Evolutionary conservation across 345 rosid genomes (phyloP), one percentile per base, ranked within the genome.

Genomic region (Gossypium rotundifolium): DNA sequence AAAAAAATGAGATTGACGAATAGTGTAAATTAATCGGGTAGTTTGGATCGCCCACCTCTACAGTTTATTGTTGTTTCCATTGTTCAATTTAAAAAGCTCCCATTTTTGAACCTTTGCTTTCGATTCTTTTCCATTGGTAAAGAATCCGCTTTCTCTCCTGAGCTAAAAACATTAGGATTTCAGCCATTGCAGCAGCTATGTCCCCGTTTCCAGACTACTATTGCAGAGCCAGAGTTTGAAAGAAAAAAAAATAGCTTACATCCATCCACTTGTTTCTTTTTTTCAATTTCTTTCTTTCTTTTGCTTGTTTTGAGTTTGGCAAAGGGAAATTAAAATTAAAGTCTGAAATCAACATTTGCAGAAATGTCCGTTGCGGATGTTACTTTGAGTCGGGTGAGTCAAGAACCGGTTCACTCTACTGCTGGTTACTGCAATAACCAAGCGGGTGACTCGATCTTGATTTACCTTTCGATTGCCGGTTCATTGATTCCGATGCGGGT

Each of bases 311-410:
- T 13, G 71, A 40, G 49, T 33, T 55, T 22, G 68, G 44, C 16
- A 46, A 49, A 5, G 40, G 40, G 40, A 33, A 33, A 33, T 33
- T 9, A 33, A 33, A 33, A 33, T 33, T 5, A 5, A 33, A 33
- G 40, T 33, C 40, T 33, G 7, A 38, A 44, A 51, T 13, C 59
- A 70, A 27, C 46, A 52, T 52, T 52, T 52, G 60, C 72, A 23
- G 81, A 83, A 66, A 90, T 94, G 98, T 91, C 93, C 20, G 87
- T 76, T 60, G 95, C 88, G 59, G 94, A 82, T 74, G 87, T 92
- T 75, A 91, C 92, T 45, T 72, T 84, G 80, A 88, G 85, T 67
- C 90, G 93, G 51, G 74, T 82, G 76, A 78, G 61, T 11, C 78
- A 79, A 74, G 91, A 83, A 80, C 79, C 84, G 65, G 76, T 70